These are phyloP conservation scores for Dryas drummondii DNA, from an alignment of 306 rosid species.

Conservation along the genomic window DNA sequence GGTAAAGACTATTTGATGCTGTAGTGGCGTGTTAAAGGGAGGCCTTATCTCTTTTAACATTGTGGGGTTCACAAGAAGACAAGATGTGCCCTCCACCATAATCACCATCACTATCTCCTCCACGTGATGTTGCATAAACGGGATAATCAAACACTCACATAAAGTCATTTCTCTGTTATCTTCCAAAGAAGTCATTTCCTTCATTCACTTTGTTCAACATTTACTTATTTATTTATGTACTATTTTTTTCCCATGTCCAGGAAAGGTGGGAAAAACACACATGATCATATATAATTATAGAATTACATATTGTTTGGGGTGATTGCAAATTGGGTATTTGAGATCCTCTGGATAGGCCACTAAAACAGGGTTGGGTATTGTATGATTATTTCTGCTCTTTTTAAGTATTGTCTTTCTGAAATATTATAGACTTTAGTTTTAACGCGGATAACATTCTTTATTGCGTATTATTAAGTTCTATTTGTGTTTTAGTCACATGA, in stretches of 20 bases:
- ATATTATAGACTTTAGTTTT: slow-evolving; percentile 26
- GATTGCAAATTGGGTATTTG: slow-evolving; percentile 28
- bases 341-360: slow-evolving; percentile 13
- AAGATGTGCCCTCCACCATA: not conserved
- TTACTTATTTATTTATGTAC: not conserved
- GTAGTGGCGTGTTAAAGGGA: not conserved
- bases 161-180: slow-evolving; percentile 26
- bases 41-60: slow-evolving; percentile 12
- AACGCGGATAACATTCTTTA: slow-evolving; percentile 30
- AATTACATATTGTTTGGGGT: slow-evolving; percentile 17
- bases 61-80: slow-evolving; percentile 15
- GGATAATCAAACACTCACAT: slow-evolving; percentile 24
- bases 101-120: not conserved
- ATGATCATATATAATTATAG: too few species aligned
- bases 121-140: slow-evolving; percentile 36
- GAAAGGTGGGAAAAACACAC: not conserved
- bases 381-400: not conserved
- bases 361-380: slow-evolving; percentile 12
- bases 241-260: not conserved
- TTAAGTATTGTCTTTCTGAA: not conserved
- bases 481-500: slow-evolving; percentile 24
- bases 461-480: slow-evolving; percentile 18
- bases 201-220: slow-evolving; percentile 20
- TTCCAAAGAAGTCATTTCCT: slow-evolving; percentile 17
- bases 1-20: too few species aligned